Evolutionary conservation across 2,329 filamentous ascomycete species (phyloP).

Genomic region (Madurella mycetomatis): DNA sequence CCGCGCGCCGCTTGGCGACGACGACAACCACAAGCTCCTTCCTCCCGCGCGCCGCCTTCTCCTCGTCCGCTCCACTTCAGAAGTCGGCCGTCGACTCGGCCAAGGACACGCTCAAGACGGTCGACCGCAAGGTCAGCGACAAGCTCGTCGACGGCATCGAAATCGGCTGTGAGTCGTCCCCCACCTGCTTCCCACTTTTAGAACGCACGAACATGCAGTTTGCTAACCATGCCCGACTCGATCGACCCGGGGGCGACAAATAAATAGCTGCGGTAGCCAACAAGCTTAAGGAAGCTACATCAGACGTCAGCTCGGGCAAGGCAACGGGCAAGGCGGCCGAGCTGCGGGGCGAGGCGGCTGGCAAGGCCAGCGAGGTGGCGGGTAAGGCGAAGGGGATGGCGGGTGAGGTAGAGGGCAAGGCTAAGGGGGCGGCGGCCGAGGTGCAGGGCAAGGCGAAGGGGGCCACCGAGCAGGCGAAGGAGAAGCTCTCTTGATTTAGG

Average conservation of each 20-base stretch:
- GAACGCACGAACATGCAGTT: too few relatives aligned
- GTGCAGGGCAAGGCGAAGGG: conserved; percentile 39
- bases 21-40: conserved; percentile 32
- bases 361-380: conserved; percentile 33
- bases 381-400: conserved; percentile 39
- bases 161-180: conserved; percentile 44
- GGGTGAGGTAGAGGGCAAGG: conserved; percentile 36
- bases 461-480: conserved; percentile 9
- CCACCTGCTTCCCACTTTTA: not conserved
- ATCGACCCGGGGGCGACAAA: not conserved
- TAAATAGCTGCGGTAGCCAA: conserved; percentile 35
- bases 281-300: conserved; percentile 47
- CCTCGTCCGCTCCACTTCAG: conserved; percentile 39
- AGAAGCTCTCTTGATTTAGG: conserved; percentile 5
- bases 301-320: conserved; percentile 33
- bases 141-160: conserved; percentile 61
- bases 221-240: not conserved
- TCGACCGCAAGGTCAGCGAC: conserved; percentile 56
- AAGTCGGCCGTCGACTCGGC: conserved; percentile 51
- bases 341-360: conserved; percentile 31
- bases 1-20: conserved; percentile 40
- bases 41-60: conserved; percentile 45
- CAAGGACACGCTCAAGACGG: conserved; percentile 56
- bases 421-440: conserved; percentile 38
- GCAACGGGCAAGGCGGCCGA: conserved; percentile 39